phyloP scores from a whole-genome alignment of 1,284 basidiomycete genomes.

The Exobasidium cylindrosporum region DNA sequence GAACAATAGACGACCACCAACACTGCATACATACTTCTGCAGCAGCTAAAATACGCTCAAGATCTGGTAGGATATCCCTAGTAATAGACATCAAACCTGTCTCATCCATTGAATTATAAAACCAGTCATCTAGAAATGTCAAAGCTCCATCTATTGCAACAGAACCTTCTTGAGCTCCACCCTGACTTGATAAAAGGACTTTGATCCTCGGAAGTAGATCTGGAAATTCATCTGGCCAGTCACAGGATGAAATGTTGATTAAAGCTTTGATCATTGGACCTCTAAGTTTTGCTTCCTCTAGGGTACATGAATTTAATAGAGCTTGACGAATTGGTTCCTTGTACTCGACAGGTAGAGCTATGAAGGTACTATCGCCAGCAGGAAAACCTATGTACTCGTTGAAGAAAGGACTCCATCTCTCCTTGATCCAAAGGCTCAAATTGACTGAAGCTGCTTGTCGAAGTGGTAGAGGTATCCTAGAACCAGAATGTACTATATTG shows the following conservation, averaged over 20 bases:
- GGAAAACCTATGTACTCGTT: slow-evolving; percentile 32
- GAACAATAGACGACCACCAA: slow-evolving; percentile 1
- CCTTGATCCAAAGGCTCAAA: slow-evolving; percentile 41
- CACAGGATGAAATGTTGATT: slow-evolving; percentile 39
- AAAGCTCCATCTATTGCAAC: slow-evolving; percentile 44
- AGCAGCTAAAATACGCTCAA: slow-evolving; percentile 36
- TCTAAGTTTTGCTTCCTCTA: slow-evolving; percentile 38
- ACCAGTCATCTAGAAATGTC: slow-evolving; percentile 46
- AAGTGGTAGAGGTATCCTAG: slow-evolving; percentile 11
- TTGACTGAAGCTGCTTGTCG: slow-evolving; percentile 46
- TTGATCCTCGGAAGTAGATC: slow-evolving; percentile 41
- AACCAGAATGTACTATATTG: slow-evolving; percentile 23
- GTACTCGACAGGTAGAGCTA: slow-evolving; percentile 22
- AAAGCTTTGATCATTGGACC: slow-evolving; percentile 42
- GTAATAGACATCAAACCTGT: slow-evolving; percentile 45
- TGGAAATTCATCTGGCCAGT: slow-evolving; percentile 51
- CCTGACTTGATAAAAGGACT: slow-evolving; percentile 24
- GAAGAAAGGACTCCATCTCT: slow-evolving; percentile 47
- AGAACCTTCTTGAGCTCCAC: slow-evolving; percentile 13
- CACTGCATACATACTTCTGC: slow-evolving; percentile 14
- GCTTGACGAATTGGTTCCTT: slow-evolving; percentile 36
- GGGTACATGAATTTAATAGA: slow-evolving; percentile 36
- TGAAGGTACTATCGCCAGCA: slow-evolving; percentile 15
- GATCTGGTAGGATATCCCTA: slow-evolving; percentile 40
- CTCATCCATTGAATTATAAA: slow-evolving; percentile 50